Evolutionary conservation across 2,329 filamentous ascomycete species (phyloP), one percentile per base, ranked within the genome.

Genomic region (Dendrostoma leiphaemia): DNA sequence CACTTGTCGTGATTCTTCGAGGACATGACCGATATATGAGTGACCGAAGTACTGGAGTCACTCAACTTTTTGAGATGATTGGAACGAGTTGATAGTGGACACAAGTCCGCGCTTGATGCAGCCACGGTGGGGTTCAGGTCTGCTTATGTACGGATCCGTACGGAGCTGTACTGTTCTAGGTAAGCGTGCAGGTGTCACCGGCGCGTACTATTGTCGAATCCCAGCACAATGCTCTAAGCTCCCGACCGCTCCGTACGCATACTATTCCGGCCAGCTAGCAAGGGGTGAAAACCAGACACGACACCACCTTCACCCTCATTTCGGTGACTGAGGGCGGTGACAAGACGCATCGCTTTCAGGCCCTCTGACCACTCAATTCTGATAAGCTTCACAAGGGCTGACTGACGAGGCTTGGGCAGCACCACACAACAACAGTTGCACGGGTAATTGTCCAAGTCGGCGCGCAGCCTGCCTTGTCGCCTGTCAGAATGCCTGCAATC

Each of bases 401-500:
- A 31, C 29, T 19, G 23, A 10, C 3, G 13, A 21, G 15, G 9
- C 24, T 24, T 29, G 6, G 40, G 26, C 40, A 44, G 7, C 37
- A 24, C 15, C 19, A 40, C 21, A 5, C 9, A 28, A 6, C 28
- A 17, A 46, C 28, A 46, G 12, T n/a, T n/a, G n/a, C n/a, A n/a
- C n/a, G n/a, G n/a, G n/a, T n/a, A n/a, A n/a, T n/a, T n/a, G n/a
- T n/a, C n/a, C n/a, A n/a, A n/a, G n/a, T n/a, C n/a, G n/a, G n/a
- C n/a, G n/a, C n/a, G n/a, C n/a, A n/a, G n/a, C n/a, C n/a, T n/a
- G n/a, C n/a, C n/a, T n/a, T n/a, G n/a, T n/a, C n/a, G n/a, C n/a
- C 4, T 9, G 17, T 21, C 47, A 43, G 40, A 6, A 59, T 59
- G 57, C 54, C 54, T 49, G 53, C 57, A 23, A 51, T 54, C 17